Percentiles rank a stretch among this genome's conserved stretches.
Evolutionary conservation across 2,329 filamentous ascomycete species (phyloP).

Genomic region (Gaeumannomyces tritici): DNA sequence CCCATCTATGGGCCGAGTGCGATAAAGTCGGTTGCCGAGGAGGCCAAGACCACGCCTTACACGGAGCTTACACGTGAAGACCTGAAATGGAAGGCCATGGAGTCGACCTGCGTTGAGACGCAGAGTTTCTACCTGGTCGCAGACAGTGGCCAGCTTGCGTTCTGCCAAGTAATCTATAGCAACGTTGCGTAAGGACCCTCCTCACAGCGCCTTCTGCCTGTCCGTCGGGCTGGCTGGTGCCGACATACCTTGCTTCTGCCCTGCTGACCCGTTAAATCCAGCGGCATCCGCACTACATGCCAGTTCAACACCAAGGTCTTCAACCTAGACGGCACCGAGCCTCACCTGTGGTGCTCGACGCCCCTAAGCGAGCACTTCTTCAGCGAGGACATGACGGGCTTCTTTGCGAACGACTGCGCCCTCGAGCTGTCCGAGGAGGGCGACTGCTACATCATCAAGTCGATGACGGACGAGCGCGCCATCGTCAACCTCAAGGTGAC

Average conservation of each 20-base stretch:
- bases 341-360: constrained; percentile 76
- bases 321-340: constrained; percentile 61
- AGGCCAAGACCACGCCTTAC: constrained; percentile 68
- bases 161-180: constrained; percentile 93
- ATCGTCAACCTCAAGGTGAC: constrained; percentile 82
- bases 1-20: constrained; percentile 88
- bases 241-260: background rate
- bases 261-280: constrained; percentile 23
- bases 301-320: constrained; percentile 96
- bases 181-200: constrained; percentile 71
- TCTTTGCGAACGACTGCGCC: constrained; percentile 79
- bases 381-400: constrained; percentile 71
- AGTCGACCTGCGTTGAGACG: constrained; percentile 85
- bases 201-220: background rate
- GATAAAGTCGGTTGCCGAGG: constrained; percentile 75
- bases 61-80: constrained; percentile 71
- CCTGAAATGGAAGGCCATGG: constrained; percentile 72
- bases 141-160: constrained; percentile 65
- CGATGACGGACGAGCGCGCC: constrained; percentile 67
- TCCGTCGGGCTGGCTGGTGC: constrained; percentile 10
- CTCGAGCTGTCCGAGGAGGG: constrained; percentile 81
- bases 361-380: constrained; percentile 72
- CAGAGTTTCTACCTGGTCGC: constrained; percentile 87
- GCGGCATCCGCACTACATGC: constrained; percentile 78
- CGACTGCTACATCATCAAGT: constrained; percentile 79